Evolutionary conservation across 108 stramenopile genomes (phyloP).

Genomic region (Cyclotella distinguenda): DNA sequence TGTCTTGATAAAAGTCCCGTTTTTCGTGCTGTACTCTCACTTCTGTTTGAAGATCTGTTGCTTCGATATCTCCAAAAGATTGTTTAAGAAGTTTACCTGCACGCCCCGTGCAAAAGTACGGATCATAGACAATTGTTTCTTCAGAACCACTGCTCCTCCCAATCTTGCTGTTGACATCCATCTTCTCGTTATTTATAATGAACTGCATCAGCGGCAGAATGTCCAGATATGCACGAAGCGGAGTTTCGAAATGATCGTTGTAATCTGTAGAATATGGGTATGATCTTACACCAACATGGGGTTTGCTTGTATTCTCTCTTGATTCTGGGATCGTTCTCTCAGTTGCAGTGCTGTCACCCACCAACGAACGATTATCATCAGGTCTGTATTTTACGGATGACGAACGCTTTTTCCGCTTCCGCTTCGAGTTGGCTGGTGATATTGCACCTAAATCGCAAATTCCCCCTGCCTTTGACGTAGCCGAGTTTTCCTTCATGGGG

Average conservation of each 20-base stretch:
- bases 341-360: background rate
- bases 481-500: background rate
- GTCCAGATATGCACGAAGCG: constrained; percentile 36
- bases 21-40: constrained; percentile 72
- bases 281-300: background rate
- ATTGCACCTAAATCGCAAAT: background rate
- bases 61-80: constrained; percentile 12
- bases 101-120: constrained; percentile 80
- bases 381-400: background rate
- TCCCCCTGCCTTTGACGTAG: background rate
- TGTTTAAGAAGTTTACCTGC: constrained; percentile 22
- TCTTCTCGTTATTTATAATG: background rate
- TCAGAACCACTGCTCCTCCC: background rate
- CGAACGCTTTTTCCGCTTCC: constrained; percentile 9
- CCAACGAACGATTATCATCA: background rate
- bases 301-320: too few relatives aligned
- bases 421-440: background rate
- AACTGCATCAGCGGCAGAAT: constrained; percentile 18
- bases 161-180: background rate
- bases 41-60: constrained; percentile 33
- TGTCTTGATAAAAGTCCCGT: constrained; percentile 84
- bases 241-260: constrained; percentile 88
- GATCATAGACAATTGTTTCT: constrained; percentile 63
- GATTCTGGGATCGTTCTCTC: too few relatives aligned
- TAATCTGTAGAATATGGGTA: constrained; percentile 75